phyloP scores from a whole-genome alignment of 148 eudicot genomes.

The Camellia sinensis region DNA sequence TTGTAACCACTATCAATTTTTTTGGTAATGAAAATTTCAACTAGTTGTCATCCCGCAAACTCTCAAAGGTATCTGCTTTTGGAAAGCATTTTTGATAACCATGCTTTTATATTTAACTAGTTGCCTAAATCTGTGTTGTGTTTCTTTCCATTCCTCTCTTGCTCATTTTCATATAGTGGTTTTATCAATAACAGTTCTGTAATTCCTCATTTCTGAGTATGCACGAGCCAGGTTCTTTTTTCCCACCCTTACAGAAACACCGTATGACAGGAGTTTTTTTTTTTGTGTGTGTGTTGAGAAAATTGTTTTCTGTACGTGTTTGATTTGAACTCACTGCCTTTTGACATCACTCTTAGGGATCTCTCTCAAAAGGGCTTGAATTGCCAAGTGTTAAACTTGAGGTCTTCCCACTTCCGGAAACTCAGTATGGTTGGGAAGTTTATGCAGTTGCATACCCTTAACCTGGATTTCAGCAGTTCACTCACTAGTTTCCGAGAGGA shows the following conservation, averaged over 20 bases:
- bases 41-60: background rate
- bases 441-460: constrained; percentile 40
- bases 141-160: background rate
- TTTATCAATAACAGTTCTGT: background rate
- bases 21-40: background rate
- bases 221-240: background rate
- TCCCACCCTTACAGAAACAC: background rate
- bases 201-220: background rate
- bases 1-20: background rate
- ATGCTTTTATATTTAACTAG: too few species aligned
- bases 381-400: constrained; percentile 44
- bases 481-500: constrained; percentile 49
- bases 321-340: constrained; percentile 5
- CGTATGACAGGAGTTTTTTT: background rate
- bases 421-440: constrained; percentile 48
- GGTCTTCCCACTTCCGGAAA: constrained; percentile 53
- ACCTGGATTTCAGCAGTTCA: constrained; percentile 57
- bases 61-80: background rate
- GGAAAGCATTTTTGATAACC: too few species aligned
- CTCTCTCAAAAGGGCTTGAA: constrained; percentile 42
- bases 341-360: constrained; percentile 32
- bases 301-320: background rate
- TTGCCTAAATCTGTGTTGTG: background rate
- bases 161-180: background rate
- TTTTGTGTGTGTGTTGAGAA: background rate